Evolutionary conservation across 2,329 filamentous ascomycete genomes (phyloP).

Genomic region (Aspergillus japonicus): DNA sequence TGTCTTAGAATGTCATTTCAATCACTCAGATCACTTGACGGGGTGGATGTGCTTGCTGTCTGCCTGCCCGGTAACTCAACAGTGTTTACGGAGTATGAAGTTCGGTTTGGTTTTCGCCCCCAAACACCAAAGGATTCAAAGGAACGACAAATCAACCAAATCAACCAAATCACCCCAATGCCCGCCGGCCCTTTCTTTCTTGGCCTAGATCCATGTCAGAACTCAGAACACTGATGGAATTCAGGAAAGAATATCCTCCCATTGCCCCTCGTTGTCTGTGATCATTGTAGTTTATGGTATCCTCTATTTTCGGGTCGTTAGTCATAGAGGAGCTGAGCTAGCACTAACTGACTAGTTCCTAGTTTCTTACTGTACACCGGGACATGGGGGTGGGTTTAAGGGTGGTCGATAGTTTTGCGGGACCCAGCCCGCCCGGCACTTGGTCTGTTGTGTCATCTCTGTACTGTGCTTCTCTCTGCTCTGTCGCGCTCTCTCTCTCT

Average conservation of each 20-base stretch:
- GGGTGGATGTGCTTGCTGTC: too few relatives aligned
- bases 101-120: neutral
- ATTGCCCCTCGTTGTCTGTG: neutral
- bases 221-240: neutral
- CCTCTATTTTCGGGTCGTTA: too few relatives aligned
- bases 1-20: too few relatives aligned
- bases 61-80: too few relatives aligned
- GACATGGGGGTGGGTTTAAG: neutral
- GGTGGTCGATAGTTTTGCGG: neutral
- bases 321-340: too few relatives aligned
- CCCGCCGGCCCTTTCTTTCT: neutral
- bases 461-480: neutral
- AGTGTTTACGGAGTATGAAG: too few relatives aligned
- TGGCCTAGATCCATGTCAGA: neutral
- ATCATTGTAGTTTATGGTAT: too few relatives aligned
- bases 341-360: neutral
- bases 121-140: neutral
- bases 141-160: neutral
- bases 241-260: neutral
- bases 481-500: too few relatives aligned
- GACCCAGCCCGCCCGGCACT: neutral
- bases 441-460: neutral
- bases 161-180: too few relatives aligned
- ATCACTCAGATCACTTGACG: too few relatives aligned
- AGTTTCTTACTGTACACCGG: neutral